phyloP scores from a whole-genome alignment of 352 stramenopile genomes.

The Phytophthora pisi region DNA sequence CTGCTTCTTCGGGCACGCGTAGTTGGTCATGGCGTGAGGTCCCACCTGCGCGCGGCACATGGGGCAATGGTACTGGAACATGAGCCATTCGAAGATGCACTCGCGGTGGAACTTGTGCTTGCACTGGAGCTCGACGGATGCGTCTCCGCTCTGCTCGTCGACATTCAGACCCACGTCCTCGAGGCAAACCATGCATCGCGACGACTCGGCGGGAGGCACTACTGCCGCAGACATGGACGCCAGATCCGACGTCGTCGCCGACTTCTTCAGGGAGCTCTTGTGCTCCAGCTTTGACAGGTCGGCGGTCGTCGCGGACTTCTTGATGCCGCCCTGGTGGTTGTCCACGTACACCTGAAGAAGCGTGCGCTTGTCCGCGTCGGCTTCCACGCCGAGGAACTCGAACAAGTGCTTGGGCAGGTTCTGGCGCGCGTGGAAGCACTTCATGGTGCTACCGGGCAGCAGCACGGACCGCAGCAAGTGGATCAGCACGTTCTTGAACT shows the following conservation, averaged over 20 bases:
- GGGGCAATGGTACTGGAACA: slow-evolving; percentile 51
- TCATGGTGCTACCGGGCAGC: slow-evolving; percentile 70
- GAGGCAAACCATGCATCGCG: slow-evolving; percentile 50
- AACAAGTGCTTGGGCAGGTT: slow-evolving; percentile 48
- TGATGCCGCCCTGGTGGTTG: slow-evolving; percentile 35
- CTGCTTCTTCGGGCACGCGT: slow-evolving; percentile 53
- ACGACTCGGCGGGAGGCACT: slow-evolving; percentile 25
- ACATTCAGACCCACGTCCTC: slow-evolving; percentile 31
- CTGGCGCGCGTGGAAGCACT: slow-evolving; percentile 52
- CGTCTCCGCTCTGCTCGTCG: slow-evolving; percentile 33
- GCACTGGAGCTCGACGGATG: slow-evolving; percentile 61
- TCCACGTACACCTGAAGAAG: slow-evolving; percentile 67
- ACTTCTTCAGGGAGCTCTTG: slow-evolving; percentile 23
- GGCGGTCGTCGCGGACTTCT: slow-evolving; percentile 25
- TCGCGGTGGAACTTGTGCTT: slow-evolving; percentile 76
- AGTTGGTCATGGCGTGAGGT: slow-evolving; percentile 61
- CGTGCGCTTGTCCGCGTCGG: slow-evolving; percentile 47
- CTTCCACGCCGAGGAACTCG: slow-evolving; percentile 50
- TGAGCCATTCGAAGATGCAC: slow-evolving; percentile 80
- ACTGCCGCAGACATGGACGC: slow-evolving; percentile 11
- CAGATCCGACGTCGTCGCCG: slow-evolving; percentile 15
- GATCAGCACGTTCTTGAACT: slow-evolving; percentile 71
- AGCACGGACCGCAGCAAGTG: slow-evolving; percentile 73
- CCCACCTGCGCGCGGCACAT: slow-evolving; percentile 37
- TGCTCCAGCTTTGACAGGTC: slow-evolving; percentile 35